phyloP scores from a whole-genome alignment of 495 filamentous ascomycete species.

The Acidiella bohemica region DNA sequence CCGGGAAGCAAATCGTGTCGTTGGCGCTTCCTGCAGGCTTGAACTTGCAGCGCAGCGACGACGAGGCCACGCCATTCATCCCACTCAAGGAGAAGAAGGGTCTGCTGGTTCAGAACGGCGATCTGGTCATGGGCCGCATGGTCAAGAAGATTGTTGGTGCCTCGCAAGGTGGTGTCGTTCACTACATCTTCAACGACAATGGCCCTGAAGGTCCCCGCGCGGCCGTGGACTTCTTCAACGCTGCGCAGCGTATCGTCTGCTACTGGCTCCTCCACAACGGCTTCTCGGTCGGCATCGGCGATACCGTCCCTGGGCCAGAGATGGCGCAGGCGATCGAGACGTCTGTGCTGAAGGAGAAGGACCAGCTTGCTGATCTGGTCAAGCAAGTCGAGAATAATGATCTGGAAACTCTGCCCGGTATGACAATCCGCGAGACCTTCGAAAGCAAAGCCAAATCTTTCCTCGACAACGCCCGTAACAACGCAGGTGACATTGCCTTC shows the following conservation, averaged over 20 bases:
- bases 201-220: slow-evolving; percentile 46
- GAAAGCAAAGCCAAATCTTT: slow-evolving; percentile 89
- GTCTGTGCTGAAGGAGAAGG: slow-evolving; percentile 65
- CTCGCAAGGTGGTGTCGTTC: slow-evolving; percentile 71
- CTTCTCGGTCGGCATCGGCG: slow-evolving; percentile 95
- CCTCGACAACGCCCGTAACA: slow-evolving; percentile 89
- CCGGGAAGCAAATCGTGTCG: slow-evolving; percentile 96
- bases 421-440: slow-evolving; percentile 97
- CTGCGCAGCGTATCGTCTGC: slow-evolving; percentile 78
- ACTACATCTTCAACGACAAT: slow-evolving; percentile 92
- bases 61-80: slow-evolving; percentile 29
- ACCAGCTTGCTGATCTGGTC: slow-evolving; percentile 60
- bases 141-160: slow-evolving; percentile 92
- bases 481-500: slow-evolving; percentile 81
- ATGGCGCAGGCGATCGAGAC: slow-evolving; percentile 75
- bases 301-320: slow-evolving; percentile 77
- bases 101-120: slow-evolving; percentile 68
- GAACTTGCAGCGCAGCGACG: slow-evolving; percentile 56
- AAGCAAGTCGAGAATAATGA: slow-evolving; percentile 64
- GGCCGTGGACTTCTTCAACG: slow-evolving; percentile 90
- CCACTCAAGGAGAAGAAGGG: slow-evolving; percentile 53
- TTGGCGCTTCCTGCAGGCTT: slow-evolving; percentile 79
- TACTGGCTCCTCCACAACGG: slow-evolving; percentile 98
- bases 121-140: slow-evolving; percentile 79
- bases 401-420: slow-evolving; percentile 81